phyloP scores from a whole-genome alignment of 306 rosid species.

The Corylus americana region DNA sequence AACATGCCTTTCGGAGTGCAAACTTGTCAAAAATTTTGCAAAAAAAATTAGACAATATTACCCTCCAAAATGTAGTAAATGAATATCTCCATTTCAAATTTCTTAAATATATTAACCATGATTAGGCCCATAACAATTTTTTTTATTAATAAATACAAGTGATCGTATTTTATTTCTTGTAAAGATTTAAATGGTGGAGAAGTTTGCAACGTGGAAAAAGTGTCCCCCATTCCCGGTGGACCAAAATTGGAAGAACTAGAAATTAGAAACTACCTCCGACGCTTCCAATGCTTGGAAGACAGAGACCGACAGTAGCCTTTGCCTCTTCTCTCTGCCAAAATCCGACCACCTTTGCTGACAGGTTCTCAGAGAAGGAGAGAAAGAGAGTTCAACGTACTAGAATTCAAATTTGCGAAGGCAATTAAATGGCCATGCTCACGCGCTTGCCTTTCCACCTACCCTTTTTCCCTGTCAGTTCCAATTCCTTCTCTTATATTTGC shows the following conservation, averaged over 20 bases:
- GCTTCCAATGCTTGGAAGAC: neutral
- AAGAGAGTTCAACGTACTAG: neutral
- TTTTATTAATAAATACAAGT: neutral
- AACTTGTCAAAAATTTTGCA: too few species aligned
- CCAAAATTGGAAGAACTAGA: neutral
- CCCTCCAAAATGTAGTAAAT: too few species aligned
- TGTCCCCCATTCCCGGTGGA: neutral
- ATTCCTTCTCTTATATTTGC: neutral
- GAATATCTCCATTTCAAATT: too few species aligned
- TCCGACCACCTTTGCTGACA: neutral
- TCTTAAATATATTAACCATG: too few species aligned
- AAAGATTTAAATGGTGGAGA: neutral
- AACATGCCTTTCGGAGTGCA: too few species aligned
- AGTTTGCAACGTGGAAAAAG: constrained; percentile 15
- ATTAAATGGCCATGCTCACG: constrained; percentile 32
- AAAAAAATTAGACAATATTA: too few species aligned
- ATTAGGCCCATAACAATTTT: too few species aligned
- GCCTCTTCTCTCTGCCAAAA: neutral
- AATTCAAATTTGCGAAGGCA: neutral
- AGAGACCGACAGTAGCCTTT: neutral
- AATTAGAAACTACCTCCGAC: neutral
- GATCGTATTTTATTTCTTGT: neutral
- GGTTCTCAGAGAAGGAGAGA: neutral
- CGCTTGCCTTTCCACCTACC: constrained; percentile 29
- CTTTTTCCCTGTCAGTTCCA: constrained; percentile 34